Evolutionary conservation across 306 rosid species (phyloP).

Genomic region (Fragaria ananassa): DNA sequence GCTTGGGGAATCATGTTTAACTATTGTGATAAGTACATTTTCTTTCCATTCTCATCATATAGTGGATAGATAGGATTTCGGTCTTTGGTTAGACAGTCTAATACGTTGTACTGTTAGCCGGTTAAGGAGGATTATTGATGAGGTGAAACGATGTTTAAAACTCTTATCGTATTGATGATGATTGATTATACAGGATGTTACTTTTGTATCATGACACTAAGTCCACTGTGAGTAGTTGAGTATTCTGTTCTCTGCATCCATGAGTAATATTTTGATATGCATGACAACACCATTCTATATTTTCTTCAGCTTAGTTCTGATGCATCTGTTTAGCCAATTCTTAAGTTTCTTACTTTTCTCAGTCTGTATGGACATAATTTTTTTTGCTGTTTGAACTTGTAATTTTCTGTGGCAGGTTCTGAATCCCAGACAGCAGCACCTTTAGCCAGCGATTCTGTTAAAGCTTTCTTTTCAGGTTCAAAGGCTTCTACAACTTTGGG

Average conservation of each 20-base stretch:
- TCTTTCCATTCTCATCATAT: neutral
- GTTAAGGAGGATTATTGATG: neutral
- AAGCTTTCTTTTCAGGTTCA: conserved; percentile 48
- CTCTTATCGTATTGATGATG: neutral
- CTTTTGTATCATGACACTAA: neutral
- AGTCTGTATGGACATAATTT: neutral
- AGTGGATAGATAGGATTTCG: neutral
- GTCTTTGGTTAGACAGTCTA: neutral
- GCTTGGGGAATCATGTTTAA: neutral
- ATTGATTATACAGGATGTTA: neutral
- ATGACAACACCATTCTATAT: neutral
- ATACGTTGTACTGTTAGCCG: neutral
- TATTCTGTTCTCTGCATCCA: neutral
- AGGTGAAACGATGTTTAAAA: neutral
- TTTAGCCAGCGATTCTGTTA: conserved; percentile 32
- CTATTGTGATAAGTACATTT: neutral
- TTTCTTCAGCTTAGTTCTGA: neutral
- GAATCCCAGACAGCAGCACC: conserved; percentile 37
- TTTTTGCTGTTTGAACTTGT: neutral
- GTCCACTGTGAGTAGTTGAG: neutral
- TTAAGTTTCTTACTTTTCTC: neutral
- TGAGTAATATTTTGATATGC: neutral
- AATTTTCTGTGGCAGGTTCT: conserved; percentile 47
- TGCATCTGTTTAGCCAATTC: neutral
- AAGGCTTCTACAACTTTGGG: conserved; percentile 47